Percentiles rank a stretch among this genome's conserved stretches.
These are phyloP conservation scores for Syzygium aromaticum DNA, from an alignment of 345 rosid species.

Conservation along the genomic window DNA sequence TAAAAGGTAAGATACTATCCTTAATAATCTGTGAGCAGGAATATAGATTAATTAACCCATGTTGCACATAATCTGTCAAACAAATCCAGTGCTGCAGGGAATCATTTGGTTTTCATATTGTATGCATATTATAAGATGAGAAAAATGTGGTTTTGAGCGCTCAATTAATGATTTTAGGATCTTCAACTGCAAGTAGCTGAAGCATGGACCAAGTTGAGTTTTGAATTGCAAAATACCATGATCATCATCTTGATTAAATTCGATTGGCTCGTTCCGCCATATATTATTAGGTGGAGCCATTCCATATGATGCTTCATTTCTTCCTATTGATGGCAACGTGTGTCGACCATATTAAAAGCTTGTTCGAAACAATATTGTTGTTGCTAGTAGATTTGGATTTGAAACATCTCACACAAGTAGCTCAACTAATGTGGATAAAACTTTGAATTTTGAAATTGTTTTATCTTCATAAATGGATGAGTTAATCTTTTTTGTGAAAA, in stretches of 20 bases:
- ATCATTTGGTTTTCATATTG: background rate
- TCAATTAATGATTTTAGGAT: background rate
- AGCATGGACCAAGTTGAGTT: background rate
- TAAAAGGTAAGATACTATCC: background rate
- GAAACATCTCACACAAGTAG: background rate
- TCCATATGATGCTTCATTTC: background rate
- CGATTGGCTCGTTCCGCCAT: background rate
- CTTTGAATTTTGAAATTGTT: background rate
- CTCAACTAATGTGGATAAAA: background rate
- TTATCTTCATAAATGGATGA: background rate
- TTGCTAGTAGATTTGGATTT: background rate
- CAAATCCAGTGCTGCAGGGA: background rate
- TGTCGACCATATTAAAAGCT: background rate
- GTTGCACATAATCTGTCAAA: background rate
- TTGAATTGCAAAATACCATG: background rate
- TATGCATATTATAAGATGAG: background rate
- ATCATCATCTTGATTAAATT: background rate
- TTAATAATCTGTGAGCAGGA: background rate
- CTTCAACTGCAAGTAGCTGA: background rate
- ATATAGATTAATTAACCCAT: background rate
- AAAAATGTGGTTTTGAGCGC: background rate
- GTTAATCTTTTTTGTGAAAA: background rate
- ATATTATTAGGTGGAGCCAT: background rate
- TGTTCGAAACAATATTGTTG: background rate
- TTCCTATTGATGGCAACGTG: background rate